Evolutionary conservation across 306 rosid species (phyloP).

Genomic region (Malus sieversii): DNA sequence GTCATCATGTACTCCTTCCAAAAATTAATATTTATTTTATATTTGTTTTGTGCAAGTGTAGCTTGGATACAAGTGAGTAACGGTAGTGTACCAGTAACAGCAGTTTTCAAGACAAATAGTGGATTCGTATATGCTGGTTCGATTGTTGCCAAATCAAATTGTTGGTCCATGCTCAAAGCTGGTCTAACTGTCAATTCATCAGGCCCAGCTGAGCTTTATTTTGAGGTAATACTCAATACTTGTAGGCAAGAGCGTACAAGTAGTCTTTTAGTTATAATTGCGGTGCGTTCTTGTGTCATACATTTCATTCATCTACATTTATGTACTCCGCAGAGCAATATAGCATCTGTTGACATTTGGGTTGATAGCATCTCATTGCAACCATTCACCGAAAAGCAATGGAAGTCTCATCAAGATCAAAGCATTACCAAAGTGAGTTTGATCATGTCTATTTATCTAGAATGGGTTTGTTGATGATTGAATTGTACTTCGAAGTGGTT

Average conservation of each 20-base stretch:
- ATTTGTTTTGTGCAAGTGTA: neutral
- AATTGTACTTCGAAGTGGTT: neutral
- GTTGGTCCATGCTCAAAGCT: constrained; percentile 87
- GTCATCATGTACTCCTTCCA: too few relatives aligned
- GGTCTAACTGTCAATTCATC: constrained; percentile 43
- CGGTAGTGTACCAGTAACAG: constrained; percentile 31
- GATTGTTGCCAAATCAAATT: constrained; percentile 38
- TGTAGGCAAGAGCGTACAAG: too few relatives aligned
- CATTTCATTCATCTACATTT: too few relatives aligned
- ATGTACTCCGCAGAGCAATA: constrained; percentile 36
- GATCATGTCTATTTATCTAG: neutral
- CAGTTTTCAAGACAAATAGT: constrained; percentile 33
- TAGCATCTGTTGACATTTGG: constrained; percentile 49
- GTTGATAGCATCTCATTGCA: constrained; percentile 59
- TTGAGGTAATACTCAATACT: constrained; percentile 35
- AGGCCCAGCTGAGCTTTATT: constrained; percentile 47
- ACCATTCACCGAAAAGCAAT: constrained; percentile 51
- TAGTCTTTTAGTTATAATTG: too few relatives aligned
- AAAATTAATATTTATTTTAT: too few relatives aligned
- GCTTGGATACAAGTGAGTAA: constrained; percentile 54
- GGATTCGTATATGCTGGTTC: constrained; percentile 34
- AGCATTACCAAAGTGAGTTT: constrained; percentile 44
- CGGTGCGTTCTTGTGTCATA: neutral
- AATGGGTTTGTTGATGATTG: neutral
- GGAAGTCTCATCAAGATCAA: constrained; percentile 54